phyloP scores from a whole-genome alignment of 2,329 filamentous ascomycete genomes.

The Trichoderma sp. region DNA sequence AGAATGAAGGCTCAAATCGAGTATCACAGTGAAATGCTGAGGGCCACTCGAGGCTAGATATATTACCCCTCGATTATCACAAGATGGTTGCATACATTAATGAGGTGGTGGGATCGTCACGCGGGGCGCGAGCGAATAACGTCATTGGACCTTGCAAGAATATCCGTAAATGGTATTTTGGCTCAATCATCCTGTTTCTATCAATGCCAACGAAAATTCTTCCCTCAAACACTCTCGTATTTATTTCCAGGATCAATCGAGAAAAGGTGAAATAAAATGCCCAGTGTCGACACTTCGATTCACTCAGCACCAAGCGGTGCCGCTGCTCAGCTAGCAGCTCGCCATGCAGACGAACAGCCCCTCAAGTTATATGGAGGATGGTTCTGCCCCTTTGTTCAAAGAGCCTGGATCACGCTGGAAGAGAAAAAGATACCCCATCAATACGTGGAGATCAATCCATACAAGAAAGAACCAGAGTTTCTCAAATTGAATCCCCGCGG shows the following conservation, averaged over 20 bases:
- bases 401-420: slow-evolving; percentile 70
- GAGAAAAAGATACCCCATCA: slow-evolving; percentile 75
- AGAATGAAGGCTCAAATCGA: slow-evolving; percentile 75
- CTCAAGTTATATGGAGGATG: slow-evolving; percentile 72
- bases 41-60: too few species aligned
- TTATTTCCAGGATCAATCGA: neutral
- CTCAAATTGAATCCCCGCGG: slow-evolving; percentile 73
- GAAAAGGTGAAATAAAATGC: slow-evolving; percentile 34
- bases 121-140: slow-evolving; percentile 5
- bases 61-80: neutral
- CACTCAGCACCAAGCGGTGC: slow-evolving; percentile 50
- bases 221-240: too few species aligned
- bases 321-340: slow-evolving; percentile 49
- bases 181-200: neutral
- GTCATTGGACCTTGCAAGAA: neutral
- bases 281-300: slow-evolving; percentile 51
- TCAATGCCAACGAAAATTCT: neutral
- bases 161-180: neutral
- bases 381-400: slow-evolving; percentile 73
- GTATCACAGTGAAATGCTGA: slow-evolving; percentile 75
- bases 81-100: neutral
- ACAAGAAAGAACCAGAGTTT: slow-evolving; percentile 69
- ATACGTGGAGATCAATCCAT: slow-evolving; percentile 77
- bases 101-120: neutral
- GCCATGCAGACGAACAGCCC: slow-evolving; percentile 49